These are phyloP conservation scores for Lentinula edodes DNA, from an alignment of 768 basidiomycete species.

Conservation along the genomic window DNA sequence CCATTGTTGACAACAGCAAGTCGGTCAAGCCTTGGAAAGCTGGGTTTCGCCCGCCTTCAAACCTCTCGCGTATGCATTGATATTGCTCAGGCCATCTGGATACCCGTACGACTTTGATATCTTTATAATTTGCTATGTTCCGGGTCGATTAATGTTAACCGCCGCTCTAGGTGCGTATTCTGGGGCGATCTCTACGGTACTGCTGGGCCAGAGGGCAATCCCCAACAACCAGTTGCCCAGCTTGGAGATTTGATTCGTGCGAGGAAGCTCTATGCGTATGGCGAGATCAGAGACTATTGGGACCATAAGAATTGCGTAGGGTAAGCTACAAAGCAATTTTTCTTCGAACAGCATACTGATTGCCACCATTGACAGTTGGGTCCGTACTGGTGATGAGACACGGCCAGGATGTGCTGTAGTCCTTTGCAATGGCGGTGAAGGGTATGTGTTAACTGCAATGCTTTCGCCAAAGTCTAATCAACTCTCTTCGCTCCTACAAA, in stretches of 20 bases:
- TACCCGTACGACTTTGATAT: slow-evolving; percentile 40
- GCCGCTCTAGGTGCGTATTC: slow-evolving; percentile 47
- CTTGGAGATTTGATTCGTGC: slow-evolving; percentile 18
- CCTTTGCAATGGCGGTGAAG: slow-evolving; percentile 35
- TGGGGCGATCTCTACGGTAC: slow-evolving; percentile 56
- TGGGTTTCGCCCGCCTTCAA: slow-evolving; percentile 53
- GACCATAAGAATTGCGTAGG: slow-evolving; percentile 42
- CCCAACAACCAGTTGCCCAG: slow-evolving; percentile 27
- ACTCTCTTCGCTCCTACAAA: not conserved
- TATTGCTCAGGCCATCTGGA: slow-evolving; percentile 43
- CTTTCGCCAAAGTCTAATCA: not conserved
- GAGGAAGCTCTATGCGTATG: slow-evolving; percentile 46
- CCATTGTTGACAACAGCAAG: slow-evolving; percentile 32
- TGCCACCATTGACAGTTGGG: slow-evolving; percentile 25
- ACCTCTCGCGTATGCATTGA: slow-evolving; percentile 53
- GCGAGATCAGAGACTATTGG: slow-evolving; percentile 41
- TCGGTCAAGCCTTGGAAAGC: slow-evolving; percentile 54
- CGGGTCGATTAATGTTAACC: not conserved
- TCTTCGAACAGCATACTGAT: not conserved
- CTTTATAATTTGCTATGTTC: not conserved
- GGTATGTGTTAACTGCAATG: slow-evolving; percentile 1
- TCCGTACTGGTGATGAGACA: slow-evolving; percentile 35
- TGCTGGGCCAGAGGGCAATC: slow-evolving; percentile 22
- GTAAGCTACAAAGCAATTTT: slow-evolving; percentile 3
- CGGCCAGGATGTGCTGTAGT: slow-evolving; percentile 44